Percentiles rank a stretch among this genome's conserved stretches.
phyloP scores from a whole-genome alignment of 768 basidiomycete genomes.

The Arthromyces matolae region DNA sequence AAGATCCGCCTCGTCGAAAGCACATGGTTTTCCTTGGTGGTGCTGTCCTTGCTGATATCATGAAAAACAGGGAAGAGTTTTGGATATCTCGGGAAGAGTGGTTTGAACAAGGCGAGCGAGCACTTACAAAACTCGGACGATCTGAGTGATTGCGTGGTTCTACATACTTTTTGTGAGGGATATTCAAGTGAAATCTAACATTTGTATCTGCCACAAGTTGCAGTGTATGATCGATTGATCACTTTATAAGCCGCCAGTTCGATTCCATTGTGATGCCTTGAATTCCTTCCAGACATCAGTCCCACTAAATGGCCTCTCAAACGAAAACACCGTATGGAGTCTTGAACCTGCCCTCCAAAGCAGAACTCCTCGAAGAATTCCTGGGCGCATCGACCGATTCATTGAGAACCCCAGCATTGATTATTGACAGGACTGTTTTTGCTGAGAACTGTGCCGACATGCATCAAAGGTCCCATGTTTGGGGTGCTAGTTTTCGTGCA shows the following conservation, averaged over 20 bases:
- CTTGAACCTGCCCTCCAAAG: constrained; percentile 41
- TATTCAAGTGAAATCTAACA: too few species aligned
- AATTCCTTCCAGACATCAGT: too few species aligned
- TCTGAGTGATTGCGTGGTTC: too few species aligned
- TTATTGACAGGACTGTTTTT: constrained; percentile 74
- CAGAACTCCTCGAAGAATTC: constrained; percentile 49
- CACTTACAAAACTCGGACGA: constrained; percentile 84
- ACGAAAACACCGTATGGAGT: constrained; percentile 45
- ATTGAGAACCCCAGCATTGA: constrained; percentile 72
- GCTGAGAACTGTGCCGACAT: constrained; percentile 70
- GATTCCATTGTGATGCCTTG: too few species aligned
- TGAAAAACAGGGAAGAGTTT: constrained; percentile 92
- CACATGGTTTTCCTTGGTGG: constrained; percentile 99
- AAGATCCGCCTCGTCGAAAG: constrained; percentile 96
- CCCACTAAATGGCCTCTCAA: constrained; percentile 32
- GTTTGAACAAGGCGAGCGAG: constrained; percentile 82
- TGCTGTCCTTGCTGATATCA: constrained; percentile 97
- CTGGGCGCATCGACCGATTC: constrained; percentile 50
- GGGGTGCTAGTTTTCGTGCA: constrained; percentile 71
- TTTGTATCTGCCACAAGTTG: too few species aligned
- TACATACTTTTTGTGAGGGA: too few species aligned
- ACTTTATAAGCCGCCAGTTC: too few species aligned
- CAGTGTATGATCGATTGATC: too few species aligned
- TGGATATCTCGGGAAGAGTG: constrained; percentile 95
- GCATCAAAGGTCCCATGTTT: constrained; percentile 60